Conservation (phyloP, 2,329 filamentous ascomycete species). For the Tolypocladium amazonense region DNA sequence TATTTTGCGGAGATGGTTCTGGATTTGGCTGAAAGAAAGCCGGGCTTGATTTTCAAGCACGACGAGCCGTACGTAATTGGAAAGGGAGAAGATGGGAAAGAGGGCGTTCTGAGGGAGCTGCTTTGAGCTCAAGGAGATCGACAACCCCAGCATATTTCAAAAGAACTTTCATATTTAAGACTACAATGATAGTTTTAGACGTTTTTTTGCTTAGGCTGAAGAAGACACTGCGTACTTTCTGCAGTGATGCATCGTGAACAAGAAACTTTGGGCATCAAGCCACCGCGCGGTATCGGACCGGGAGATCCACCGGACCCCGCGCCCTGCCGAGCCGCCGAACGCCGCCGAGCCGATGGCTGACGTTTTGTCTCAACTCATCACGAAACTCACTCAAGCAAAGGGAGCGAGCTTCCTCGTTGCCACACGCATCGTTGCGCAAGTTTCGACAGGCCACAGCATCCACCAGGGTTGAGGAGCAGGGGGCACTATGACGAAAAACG, state of each 20-base stretch:
- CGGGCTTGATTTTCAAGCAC: constrained; percentile 49
- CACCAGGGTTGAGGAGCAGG: neutral
- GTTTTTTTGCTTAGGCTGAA: neutral
- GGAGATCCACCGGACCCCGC: neutral
- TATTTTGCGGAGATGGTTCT: constrained; percentile 38
- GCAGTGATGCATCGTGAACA: neutral
- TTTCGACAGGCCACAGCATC: neutral
- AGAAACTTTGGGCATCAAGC: neutral
- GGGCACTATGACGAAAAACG: neutral
- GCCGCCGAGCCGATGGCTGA: neutral
- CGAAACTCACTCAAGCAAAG: neutral
- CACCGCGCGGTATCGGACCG: neutral
- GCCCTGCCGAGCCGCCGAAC: neutral
- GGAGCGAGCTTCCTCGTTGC: neutral
- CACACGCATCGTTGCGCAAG: neutral
- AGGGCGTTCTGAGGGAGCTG: neutral
- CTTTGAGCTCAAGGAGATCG: neutral
- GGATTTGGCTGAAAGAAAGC: constrained; percentile 72
- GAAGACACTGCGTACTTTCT: neutral
- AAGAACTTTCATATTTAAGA: neutral
- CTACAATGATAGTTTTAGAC: too few species aligned
- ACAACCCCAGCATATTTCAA: neutral
- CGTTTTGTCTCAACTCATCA: neutral
- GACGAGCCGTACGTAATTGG: constrained; percentile 6
- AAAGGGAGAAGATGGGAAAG: neutral